A percentile compares a stretch with the other conserved stretches of the same genome.
These are phyloP conservation scores for Retiboletus fuscus DNA, from an alignment of 1,284 basidiomycete species.

Conservation along the genomic window DNA sequence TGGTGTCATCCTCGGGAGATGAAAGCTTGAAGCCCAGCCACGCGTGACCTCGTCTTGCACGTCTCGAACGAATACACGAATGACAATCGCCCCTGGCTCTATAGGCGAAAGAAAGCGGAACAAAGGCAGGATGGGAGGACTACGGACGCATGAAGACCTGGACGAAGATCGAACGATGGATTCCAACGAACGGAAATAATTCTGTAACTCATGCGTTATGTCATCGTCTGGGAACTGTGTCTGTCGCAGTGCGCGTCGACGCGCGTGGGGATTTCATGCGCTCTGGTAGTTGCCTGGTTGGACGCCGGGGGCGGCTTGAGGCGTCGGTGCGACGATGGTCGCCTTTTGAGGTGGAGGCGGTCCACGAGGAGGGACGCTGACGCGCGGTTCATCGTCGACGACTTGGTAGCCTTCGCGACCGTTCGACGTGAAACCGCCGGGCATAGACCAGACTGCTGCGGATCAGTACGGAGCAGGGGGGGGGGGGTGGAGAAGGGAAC, in stretches of 20 bases:
- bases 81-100: slow-evolving; percentile 85
- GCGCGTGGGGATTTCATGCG: slow-evolving; percentile 18
- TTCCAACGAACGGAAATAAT: neutral
- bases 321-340: too few species aligned
- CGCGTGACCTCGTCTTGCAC: slow-evolving; percentile 64
- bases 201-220: neutral
- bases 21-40: neutral
- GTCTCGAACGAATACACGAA: slow-evolving; percentile 70
- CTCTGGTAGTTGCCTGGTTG: too few species aligned
- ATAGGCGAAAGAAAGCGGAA: slow-evolving; percentile 72
- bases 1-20: neutral
- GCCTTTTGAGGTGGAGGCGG: too few species aligned
- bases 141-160: slow-evolving; percentile 47
- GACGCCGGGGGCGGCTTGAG: too few species aligned
- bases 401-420: too few species aligned
- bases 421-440: too few species aligned
- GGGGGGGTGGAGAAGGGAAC: too few species aligned
- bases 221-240: neutral
- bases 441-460: too few species aligned
- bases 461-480: too few species aligned
- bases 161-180: slow-evolving; percentile 24
- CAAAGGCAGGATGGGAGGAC: slow-evolving; percentile 58
- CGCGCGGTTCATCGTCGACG: too few species aligned
- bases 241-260: neutral
- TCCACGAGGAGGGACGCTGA: too few species aligned